Base-by-base conservation (phyloP, 495 filamentous ascomycete genomes). In the Neurospora intermedia region DNA sequence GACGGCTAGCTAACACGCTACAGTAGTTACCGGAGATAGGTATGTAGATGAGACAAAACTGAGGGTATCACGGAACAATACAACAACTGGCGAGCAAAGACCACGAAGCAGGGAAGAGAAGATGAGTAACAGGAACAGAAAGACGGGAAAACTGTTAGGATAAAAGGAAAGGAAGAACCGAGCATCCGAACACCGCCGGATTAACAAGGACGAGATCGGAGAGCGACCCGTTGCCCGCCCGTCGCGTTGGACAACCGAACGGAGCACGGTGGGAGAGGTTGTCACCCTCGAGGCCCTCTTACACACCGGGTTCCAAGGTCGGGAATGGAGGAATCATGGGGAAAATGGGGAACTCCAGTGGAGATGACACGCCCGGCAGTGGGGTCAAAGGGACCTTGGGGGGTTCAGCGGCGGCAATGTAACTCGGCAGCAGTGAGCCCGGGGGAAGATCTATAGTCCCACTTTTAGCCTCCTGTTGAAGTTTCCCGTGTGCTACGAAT, bases 391-490 rank as follows among this genome's bases (percentile, higher is more conserved):
- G 71, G 70, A 70, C 20, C 76, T 77, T 74, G 74, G 62, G 72
- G 62, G 72, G 16, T 35, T 66, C 35, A 66, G 54, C 23, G 72
- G 73, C 76, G 78, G 78, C 79, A 80, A 35, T 77, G 40, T 39
- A 72, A 38, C n/a, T 74, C 76, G 75, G 78, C 78, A 79, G 70
- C 75, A 74, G 73, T 74, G 75, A 74, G 74, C 69, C 71, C 45
- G 40, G 27, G 43, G 72, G 43, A 18, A 70, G 48, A 73, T 46
- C 39, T 10, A 41, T 71, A 66, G 54, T 66, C 54, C 54, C 54
- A 66, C 54, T 66, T 31, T 31, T 62, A 23, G 54, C 54, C 54
- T 35, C 54, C 23, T 38, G 16, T 66, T 15, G 20, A 66, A 66
- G 54, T 8, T 15, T 18, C 27, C 6, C 54, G 27, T 66, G 9